Conservation (phyloP, 805 yeast genomes). For the Tetrapisispora phaffii region DNA sequence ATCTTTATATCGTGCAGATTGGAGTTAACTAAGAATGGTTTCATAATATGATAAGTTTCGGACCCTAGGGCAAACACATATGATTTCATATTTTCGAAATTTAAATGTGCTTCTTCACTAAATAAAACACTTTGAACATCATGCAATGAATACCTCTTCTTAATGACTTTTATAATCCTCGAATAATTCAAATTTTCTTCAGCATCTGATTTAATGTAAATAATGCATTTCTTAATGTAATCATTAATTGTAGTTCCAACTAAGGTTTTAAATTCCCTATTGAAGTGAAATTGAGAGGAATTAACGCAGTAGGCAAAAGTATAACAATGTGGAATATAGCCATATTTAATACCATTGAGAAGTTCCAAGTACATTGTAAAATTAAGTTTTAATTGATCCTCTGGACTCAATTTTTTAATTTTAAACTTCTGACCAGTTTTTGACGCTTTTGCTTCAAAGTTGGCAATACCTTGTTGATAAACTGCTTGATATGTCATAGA, state of each 20-base stretch:
- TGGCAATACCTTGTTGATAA: background rate
- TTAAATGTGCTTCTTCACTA: conserved; percentile 1
- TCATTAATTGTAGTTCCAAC: conserved; percentile 1
- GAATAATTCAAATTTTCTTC: background rate
- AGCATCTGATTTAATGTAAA: background rate
- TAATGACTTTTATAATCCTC: background rate
- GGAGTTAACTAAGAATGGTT: background rate
- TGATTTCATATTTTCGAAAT: background rate
- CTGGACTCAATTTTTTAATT: background rate
- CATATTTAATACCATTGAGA: background rate
- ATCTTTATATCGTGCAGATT: background rate
- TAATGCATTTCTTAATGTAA: background rate
- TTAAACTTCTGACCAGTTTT: background rate
- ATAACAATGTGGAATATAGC: conserved; percentile 1
- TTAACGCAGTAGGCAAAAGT: background rate
- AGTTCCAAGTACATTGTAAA: background rate
- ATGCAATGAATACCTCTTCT: background rate
- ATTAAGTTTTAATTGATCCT: background rate
- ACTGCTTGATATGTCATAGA: background rate
- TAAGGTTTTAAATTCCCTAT: background rate
- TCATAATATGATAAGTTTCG: conserved; percentile 2
- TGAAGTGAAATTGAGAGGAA: conserved; percentile 1
- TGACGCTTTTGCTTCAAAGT: background rate
- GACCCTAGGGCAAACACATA: conserved; percentile 1
- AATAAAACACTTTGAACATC: conserved; percentile 2